Conservation (phyloP, 2,329 filamentous ascomycete species). For the Colletotrichum gloeosporioides region DNA sequence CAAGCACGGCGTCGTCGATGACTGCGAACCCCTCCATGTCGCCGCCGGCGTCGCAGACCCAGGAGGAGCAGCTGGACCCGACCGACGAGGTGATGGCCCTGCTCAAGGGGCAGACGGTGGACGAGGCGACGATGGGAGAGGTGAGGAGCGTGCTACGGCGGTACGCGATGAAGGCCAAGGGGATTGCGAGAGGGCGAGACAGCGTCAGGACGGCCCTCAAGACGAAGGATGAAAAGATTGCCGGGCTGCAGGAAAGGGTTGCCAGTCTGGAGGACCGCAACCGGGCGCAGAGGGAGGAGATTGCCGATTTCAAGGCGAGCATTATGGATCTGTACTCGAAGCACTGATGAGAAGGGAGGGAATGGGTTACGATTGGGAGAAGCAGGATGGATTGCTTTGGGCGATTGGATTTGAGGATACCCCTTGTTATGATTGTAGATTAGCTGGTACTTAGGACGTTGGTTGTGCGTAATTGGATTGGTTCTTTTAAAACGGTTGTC, state of each 20-base stretch:
- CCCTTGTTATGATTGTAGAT: neutral
- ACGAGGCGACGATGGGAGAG: conserved; percentile 36
- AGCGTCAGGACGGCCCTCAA: conserved; percentile 66
- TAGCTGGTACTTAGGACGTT: neutral
- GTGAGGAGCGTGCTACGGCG: conserved; percentile 54
- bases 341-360: conserved; percentile 7
- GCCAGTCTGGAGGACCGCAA: conserved; percentile 44
- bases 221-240: conserved; percentile 59
- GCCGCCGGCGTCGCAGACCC: neutral
- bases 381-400: neutral
- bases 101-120: conserved; percentile 48
- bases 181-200: conserved; percentile 69
- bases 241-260: conserved; percentile 40
- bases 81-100: conserved; percentile 55
- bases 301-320: conserved; percentile 42
- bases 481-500: neutral
- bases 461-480: neutral
- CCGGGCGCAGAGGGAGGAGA: conserved; percentile 32
- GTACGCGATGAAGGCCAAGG: conserved; percentile 63
- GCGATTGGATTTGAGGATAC: neutral
- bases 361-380: neutral
- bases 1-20: conserved; percentile 16
- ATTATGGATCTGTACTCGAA: conserved; percentile 38
- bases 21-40: conserved; percentile 13
- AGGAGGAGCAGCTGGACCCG: conserved; percentile 37